Evolutionary conservation across 768 basidiomycete species (phyloP).

Genomic region (Phylloporus arenicola): DNA sequence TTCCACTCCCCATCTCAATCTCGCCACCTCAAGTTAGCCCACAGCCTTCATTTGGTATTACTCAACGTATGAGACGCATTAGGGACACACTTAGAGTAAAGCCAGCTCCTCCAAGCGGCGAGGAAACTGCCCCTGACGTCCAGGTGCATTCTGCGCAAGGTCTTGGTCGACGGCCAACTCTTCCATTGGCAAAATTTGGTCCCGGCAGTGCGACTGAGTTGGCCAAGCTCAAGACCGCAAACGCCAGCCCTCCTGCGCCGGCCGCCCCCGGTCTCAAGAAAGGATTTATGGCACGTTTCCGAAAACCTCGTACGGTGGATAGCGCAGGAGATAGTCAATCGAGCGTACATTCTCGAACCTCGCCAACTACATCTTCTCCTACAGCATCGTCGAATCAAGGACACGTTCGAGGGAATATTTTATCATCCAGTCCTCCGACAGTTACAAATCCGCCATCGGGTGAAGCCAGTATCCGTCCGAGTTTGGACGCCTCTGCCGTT

Average conservation of each 20-base stretch:
- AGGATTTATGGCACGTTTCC: conserved; percentile 78
- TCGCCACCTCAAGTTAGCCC: conserved; percentile 35
- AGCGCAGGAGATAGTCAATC: conserved; percentile 25
- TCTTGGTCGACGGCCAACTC: conserved; percentile 41
- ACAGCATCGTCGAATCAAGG: conserved; percentile 31
- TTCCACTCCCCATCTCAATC: conserved; percentile 43
- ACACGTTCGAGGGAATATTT: conserved; percentile 29
- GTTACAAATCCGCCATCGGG: conserved; percentile 3
- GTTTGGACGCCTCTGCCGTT: conserved; percentile 22
- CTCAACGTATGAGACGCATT: conserved; percentile 68
- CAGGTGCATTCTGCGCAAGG: conserved; percentile 37
- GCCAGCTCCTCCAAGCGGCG: conserved; percentile 42
- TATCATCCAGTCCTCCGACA: conserved; percentile 18
- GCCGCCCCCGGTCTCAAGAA: conserved; percentile 63
- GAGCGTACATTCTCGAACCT: conserved; percentile 26
- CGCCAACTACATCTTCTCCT: conserved; percentile 33
- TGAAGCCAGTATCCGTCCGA: conserved; percentile 18
- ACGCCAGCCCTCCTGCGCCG: conserved; percentile 62
- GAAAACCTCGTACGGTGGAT: conserved; percentile 34
- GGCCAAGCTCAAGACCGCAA: conserved; percentile 48
- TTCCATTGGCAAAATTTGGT: conserved; percentile 42
- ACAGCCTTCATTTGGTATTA: conserved; percentile 47
- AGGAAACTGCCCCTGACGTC: conserved; percentile 44
- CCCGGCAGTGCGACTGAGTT: conserved; percentile 42
- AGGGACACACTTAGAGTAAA: conserved; percentile 62